These are phyloP conservation scores for Mucor velutinosus DNA, from an alignment of 371 early-diverging fungal species.

Conservation along the genomic window DNA sequence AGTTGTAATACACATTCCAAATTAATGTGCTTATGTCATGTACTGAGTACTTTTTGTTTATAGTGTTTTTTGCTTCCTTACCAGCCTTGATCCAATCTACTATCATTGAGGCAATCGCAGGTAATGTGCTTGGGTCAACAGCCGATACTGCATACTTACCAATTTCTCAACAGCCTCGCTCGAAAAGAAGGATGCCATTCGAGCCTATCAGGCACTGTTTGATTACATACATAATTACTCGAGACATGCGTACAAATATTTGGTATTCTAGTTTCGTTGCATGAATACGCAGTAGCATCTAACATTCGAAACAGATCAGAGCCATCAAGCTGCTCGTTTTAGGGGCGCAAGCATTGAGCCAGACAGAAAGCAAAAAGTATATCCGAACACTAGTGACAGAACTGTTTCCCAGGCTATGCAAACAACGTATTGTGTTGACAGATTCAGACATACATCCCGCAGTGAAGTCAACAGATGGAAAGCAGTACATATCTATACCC, in stretches of 20 bases:
- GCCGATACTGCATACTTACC: background rate
- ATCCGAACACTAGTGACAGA: conserved; percentile 35
- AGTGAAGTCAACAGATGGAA: conserved; percentile 43
- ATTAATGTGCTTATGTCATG: background rate
- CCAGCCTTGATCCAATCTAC: conserved; percentile 40
- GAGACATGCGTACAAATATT: conserved; percentile 44
- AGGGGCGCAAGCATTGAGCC: conserved; percentile 24
- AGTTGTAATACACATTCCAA: conserved; percentile 21
- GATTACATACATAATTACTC: conserved; percentile 45
- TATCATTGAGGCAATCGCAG: conserved; percentile 38
- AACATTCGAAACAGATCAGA: conserved; percentile 24
- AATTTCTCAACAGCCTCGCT: conserved; percentile 17
- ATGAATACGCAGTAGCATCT: background rate
- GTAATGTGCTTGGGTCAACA: background rate
- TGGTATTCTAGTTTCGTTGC: conserved; percentile 19
- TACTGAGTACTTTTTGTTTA: background rate
- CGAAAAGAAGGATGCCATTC: conserved; percentile 31
- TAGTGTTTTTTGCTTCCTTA: conserved; percentile 40
- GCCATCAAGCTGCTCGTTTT: conserved; percentile 34
- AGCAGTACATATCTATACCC: conserved; percentile 41
- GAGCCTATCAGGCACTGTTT: conserved; percentile 38
- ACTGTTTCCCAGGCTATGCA: conserved; percentile 38
- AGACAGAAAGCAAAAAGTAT: conserved; percentile 26
- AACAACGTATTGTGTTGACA: conserved; percentile 36
- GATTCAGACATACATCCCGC: conserved; percentile 24